Evolutionary conservation across 139 green algal species (phyloP), one percentile per base, ranked within the genome.

Genomic region (Chlorella sp.): DNA sequence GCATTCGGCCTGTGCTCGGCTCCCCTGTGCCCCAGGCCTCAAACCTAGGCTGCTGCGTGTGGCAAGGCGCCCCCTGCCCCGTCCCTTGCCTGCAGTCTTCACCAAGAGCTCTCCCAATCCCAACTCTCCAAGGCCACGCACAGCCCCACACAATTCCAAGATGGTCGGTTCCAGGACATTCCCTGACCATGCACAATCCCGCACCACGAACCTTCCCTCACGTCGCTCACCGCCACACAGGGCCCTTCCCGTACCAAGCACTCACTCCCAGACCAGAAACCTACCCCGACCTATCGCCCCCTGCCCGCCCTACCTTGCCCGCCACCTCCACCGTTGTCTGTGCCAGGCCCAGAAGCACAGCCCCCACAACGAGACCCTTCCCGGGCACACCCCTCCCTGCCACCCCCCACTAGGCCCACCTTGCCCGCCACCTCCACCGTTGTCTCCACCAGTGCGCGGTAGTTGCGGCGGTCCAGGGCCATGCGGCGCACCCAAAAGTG

Each of bases 401-500:
- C n/a, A 28, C 22, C 64, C 7, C 64, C 64, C 64, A 14, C 64
- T 18, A 18, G 60, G 60, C 21, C 64, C 90, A 96, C 95, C 94
- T 96, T 96, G 73, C 94, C 93, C 19, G 96, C 96, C n/a, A 99
- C 90, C 79, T 95, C 95, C 61, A 98, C 95, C 7, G 98, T 99
- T 2, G 98, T 99, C 91, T 99, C 98, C 85, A 99, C 98, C 68
- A 99, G 93, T 34, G 94, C 94, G 76, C 95, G 92, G 95, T 98
- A 98, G 94, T 98, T 99, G 75, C 97, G 94, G 22, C 97, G 94
- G 94, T 99, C 98, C 83, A 99, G 94, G 0, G 98, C 98, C 98
- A 99, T 99, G 84, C 97, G 94, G 34, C 98, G 94, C 90, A 99
- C 97, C 98, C 98, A 99, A 93, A 99, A 99, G 91, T 97, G 94